phyloP scores from a whole-genome alignment of 139 green algal genomes.

The Chlamydomonas sphaeroides region DNA sequence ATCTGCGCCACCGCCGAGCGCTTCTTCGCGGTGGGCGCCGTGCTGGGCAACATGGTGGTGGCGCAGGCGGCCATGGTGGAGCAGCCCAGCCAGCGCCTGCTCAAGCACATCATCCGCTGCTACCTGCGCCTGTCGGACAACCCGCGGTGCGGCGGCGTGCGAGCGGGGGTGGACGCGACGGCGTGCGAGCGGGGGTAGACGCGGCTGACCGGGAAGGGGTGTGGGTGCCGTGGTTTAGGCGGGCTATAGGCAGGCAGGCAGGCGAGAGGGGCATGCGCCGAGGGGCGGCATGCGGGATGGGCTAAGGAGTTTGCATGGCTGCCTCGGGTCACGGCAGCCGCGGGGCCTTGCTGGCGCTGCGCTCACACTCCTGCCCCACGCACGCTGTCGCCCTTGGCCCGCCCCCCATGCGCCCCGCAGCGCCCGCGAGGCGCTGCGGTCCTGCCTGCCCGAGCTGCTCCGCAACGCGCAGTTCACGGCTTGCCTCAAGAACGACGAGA shows the following conservation, averaged over 20 bases:
- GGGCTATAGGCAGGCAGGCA: too few species aligned
- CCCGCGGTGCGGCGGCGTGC: constrained; percentile 53
- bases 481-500: constrained; percentile 94
- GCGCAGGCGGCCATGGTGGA: constrained; percentile 72
- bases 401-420: constrained; percentile 56
- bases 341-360: too few species aligned
- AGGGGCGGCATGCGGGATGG: too few species aligned
- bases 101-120: constrained; percentile 99
- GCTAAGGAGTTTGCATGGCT: too few species aligned
- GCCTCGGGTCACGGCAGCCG: too few species aligned
- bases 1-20: constrained; percentile 98
- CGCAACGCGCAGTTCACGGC: constrained; percentile 89
- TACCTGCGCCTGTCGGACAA: constrained; percentile 96
- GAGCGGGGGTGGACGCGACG: background rate
- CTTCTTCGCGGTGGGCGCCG: constrained; percentile 96
- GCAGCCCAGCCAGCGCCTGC: constrained; percentile 90
- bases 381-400: too few species aligned
- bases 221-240: too few species aligned
- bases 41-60: constrained; percentile 93
- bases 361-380: too few species aligned
- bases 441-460: constrained; percentile 94
- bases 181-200: too few species aligned
- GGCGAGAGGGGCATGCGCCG: too few species aligned
- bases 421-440: constrained; percentile 92
- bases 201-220: background rate